Conservation (phyloP, 768 basidiomycete species). For the Symmetrospora coprosmae region DNA sequence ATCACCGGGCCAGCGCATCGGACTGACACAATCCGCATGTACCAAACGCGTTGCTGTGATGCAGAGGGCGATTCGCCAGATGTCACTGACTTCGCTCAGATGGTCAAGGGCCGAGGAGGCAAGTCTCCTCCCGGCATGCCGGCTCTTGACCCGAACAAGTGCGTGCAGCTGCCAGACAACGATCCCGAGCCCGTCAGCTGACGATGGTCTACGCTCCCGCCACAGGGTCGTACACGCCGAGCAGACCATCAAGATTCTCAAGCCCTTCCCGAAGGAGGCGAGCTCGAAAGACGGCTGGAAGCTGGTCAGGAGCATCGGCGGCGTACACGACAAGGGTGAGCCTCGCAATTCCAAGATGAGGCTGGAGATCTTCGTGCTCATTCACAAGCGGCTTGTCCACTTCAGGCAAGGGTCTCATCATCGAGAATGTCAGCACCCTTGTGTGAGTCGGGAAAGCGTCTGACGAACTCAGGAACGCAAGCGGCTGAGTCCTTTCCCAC, state of each 20-base stretch:
- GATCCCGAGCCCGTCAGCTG: background rate
- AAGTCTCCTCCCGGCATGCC: constrained; percentile 53
- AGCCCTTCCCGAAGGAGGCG: constrained; percentile 53
- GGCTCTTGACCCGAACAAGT: constrained; percentile 48
- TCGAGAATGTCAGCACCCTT: constrained; percentile 22
- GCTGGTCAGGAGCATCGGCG: constrained; percentile 51
- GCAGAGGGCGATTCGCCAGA: constrained; percentile 48
- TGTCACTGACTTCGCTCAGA: constrained; percentile 52
- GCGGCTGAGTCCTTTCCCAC: background rate
- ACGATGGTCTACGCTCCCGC: background rate
- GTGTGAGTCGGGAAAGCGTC: constrained; percentile 14
- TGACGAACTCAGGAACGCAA: background rate
- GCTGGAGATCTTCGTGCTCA: background rate
- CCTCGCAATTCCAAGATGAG: background rate
- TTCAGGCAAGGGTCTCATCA: constrained; percentile 28
- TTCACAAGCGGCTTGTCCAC: background rate
- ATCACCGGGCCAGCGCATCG: background rate
- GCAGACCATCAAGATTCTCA: constrained; percentile 65
- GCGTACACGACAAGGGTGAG: constrained; percentile 65
- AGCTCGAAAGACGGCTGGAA: constrained; percentile 64
- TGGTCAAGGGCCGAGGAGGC: constrained; percentile 34
- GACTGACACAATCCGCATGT: background rate
- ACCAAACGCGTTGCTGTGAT: background rate
- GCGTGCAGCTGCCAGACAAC: background rate
- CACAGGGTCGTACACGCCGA: constrained; percentile 55